Evolutionary conservation across 2,329 filamentous ascomycete genomes (phyloP).

Genomic region (Talaromyces albobiverticillius): DNA sequence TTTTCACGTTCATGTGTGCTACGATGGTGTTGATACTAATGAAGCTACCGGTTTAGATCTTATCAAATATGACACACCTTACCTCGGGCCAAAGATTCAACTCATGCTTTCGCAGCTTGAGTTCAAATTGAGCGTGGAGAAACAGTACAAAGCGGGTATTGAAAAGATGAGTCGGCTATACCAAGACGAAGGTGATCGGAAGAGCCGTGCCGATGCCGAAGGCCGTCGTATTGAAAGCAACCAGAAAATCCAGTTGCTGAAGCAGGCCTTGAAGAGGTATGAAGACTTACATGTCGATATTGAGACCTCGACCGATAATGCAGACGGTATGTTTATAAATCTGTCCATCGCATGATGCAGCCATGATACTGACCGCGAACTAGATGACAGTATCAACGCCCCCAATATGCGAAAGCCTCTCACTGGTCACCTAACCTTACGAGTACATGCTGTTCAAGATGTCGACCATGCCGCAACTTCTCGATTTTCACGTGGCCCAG

Average conservation of each 20-base stretch:
- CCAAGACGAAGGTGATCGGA: conserved; percentile 93
- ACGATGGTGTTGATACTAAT: neutral
- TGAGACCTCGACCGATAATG: conserved; percentile 66
- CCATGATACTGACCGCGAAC: conserved; percentile 6
- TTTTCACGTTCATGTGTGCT: neutral
- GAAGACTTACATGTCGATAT: conserved; percentile 96
- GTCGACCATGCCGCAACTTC: conserved; percentile 86
- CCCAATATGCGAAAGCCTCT: conserved; percentile 95
- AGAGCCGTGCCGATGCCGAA: conserved; percentile 90
- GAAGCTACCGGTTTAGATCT: conserved; percentile 61
- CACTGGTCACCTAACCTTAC: conserved; percentile 82
- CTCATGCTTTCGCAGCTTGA: conserved; percentile 98
- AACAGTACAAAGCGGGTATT: conserved; percentile 97
- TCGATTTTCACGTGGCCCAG: conserved; percentile 83
- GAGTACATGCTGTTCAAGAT: conserved; percentile 84
- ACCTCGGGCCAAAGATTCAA: conserved; percentile 94
- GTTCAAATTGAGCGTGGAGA: conserved; percentile 98
- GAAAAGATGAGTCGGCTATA: conserved; percentile 99
- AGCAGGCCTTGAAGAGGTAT: conserved; percentile 94
- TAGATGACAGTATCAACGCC: conserved; percentile 94
- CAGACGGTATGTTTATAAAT: conserved; percentile 65
- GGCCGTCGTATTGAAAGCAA: conserved; percentile 89
- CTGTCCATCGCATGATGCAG: neutral
- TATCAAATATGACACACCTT: conserved; percentile 96
- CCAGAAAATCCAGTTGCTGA: conserved; percentile 93